Base-by-base conservation (phyloP, 139 green algal species). In the Chloropicon primus region DNA sequence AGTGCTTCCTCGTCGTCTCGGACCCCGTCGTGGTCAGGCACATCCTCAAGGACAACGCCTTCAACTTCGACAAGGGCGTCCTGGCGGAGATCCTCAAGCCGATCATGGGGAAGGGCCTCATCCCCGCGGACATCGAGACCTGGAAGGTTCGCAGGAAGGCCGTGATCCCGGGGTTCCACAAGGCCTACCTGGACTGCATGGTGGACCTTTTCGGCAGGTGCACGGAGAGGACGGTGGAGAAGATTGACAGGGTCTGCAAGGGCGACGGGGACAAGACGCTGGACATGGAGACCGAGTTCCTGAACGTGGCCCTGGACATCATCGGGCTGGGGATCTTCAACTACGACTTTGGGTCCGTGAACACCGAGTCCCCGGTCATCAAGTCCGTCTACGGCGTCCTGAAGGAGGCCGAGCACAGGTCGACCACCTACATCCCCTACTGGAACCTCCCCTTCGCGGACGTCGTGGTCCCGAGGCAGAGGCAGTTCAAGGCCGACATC, bases 31-130 rank as follows among this genome's bases (percentile, higher is more conserved):
- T 97, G 24, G 94, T 92, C 1, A 82, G 89, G 24, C 89, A 97
- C 85, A 82, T 98, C 17, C 86, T 98, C 0, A 82, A 92, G 86
- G 94, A 98, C 73, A 97, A 98, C 71, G 85, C 90, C 0, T 85
- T 91, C 54, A 95, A 94, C 85, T 98, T 97, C 54, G 91, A 97
- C 80, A 97, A 99, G 87, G 95, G 95, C 21, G 91, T 99, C 28
- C 87, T 99, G 81, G 94, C 95, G 21, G 95, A 99, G 82, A 98
- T 99, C 72, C 87, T 99, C 54, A 93, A 99, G 88, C 94, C 95
- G 73, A 98, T 99, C 90, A 99, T 99, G 95, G 95, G 95, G 72
- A 98, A 98, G 81, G 95, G 95, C 1, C 90, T 99, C 54, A 98
- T 98, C 81, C 95, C 95, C 21, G 94, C 94, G 2, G 92, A 98